These are phyloP conservation scores for Trametopsis cervina DNA, from an alignment of 768 basidiomycete species.

Conservation along the genomic window DNA sequence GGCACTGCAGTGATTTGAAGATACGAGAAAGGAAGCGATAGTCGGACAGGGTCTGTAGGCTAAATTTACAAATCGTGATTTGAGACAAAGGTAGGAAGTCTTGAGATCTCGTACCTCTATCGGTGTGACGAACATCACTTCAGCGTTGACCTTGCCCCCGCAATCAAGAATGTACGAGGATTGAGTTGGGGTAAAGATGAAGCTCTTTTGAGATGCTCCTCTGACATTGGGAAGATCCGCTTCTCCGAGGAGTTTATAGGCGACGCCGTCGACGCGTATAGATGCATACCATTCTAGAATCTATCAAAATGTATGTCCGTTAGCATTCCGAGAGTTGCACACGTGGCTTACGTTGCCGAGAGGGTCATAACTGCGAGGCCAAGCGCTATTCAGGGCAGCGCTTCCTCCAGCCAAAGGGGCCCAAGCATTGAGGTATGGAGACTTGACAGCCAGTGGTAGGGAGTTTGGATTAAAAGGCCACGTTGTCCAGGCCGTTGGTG, in stretches of 20 bases:
- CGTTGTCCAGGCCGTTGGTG: background rate
- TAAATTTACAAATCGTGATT: background rate
- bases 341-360: background rate
- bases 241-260: background rate
- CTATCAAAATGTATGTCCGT: background rate
- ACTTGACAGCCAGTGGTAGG: constrained; percentile 6
- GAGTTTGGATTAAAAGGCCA: constrained; percentile 6
- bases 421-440: constrained; percentile 9
- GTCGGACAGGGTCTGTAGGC: constrained; percentile 17
- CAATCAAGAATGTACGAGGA: constrained; percentile 16
- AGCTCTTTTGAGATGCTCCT: background rate
- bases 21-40: constrained; percentile 23
- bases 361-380: background rate
- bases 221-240: background rate
- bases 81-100: no score
- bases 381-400: background rate
- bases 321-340: background rate
- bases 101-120: constrained; percentile 20
- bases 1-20: constrained; percentile 14
- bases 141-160: background rate
- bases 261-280: background rate
- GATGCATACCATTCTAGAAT: background rate
- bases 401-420: background rate
- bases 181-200: background rate
- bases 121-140: constrained; percentile 20